Evolutionary conservation across 1,284 basidiomycete genomes (phyloP).

Genomic region (Apiotrichum sp.): DNA sequence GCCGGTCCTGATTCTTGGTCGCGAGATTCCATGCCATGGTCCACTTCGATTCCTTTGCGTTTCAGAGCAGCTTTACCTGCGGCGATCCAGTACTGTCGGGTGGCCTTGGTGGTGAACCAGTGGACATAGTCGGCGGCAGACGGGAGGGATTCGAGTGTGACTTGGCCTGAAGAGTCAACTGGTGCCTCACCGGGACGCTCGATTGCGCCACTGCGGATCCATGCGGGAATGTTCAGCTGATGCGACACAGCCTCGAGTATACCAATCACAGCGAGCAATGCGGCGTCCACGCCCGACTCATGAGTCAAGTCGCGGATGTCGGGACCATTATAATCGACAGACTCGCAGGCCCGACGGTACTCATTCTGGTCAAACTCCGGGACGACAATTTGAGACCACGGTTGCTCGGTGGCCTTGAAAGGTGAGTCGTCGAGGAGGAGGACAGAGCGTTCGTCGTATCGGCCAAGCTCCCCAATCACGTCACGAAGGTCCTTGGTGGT

Average conservation of each 20-base stretch:
- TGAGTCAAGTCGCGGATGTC: neutral
- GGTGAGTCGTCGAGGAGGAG: slow-evolving; percentile 45
- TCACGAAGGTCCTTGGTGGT: slow-evolving; percentile 45
- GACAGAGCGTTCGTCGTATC: slow-evolving; percentile 27
- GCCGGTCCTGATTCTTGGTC: too few species aligned
- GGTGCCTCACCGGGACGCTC: slow-evolving; percentile 2
- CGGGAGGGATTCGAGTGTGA: slow-evolving; percentile 26
- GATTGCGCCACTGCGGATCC: slow-evolving; percentile 39
- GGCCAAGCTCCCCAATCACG: slow-evolving; percentile 16
- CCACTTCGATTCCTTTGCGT: slow-evolving; percentile 28
- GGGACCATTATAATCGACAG: neutral
- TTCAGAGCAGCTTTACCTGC: slow-evolving; percentile 27
- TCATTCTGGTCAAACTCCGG: slow-evolving; percentile 37
- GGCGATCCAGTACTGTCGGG: slow-evolving; percentile 23
- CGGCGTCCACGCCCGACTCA: slow-evolving; percentile 28
- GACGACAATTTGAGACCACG: slow-evolving; percentile 45
- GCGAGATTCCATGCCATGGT: slow-evolving; percentile 15
- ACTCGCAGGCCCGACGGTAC: slow-evolving; percentile 3
- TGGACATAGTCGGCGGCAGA: slow-evolving; percentile 26
- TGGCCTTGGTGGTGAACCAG: slow-evolving; percentile 25
- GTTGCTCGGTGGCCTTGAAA: slow-evolving; percentile 42
- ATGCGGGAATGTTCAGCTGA: slow-evolving; percentile 40
- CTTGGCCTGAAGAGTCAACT: neutral
- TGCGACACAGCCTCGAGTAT: slow-evolving; percentile 36
- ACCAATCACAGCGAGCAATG: slow-evolving; percentile 41